These are phyloP conservation scores for Esteya vermicola DNA, from an alignment of 2,329 filamentous ascomycete species.

Conservation along the genomic window DNA sequence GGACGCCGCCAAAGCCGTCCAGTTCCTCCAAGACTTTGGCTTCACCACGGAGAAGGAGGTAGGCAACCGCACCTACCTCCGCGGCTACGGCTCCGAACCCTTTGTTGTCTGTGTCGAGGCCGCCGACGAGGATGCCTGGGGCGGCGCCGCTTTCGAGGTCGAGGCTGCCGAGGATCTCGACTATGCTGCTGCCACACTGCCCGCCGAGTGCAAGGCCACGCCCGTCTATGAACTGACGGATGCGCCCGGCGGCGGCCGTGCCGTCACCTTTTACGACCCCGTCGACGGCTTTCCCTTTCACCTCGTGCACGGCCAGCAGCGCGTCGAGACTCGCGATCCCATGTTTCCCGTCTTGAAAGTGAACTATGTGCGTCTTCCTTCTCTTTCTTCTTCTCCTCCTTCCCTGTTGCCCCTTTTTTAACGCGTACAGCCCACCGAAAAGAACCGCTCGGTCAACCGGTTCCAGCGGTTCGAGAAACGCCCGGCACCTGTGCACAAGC, in stretches of 20 bases:
- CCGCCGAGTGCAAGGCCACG: slow-evolving; percentile 30
- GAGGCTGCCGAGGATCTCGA: slow-evolving; percentile 40
- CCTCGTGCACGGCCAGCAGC: slow-evolving; percentile 38
- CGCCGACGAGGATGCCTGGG: slow-evolving; percentile 33
- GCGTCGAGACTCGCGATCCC: slow-evolving; percentile 23
- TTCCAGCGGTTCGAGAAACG: slow-evolving; percentile 36
- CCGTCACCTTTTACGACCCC: slow-evolving; percentile 36
- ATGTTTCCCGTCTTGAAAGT: slow-evolving; percentile 26
- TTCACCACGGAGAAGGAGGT: slow-evolving; percentile 23
- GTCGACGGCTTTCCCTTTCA: slow-evolving; percentile 44
- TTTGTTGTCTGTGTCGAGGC: slow-evolving; percentile 41
- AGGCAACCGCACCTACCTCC: slow-evolving; percentile 38
- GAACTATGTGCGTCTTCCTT: slow-evolving; percentile 23
- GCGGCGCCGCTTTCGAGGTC: slow-evolving; percentile 43
- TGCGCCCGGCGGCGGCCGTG: slow-evolving; percentile 38
- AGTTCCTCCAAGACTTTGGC: slow-evolving; percentile 34
- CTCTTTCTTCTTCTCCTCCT: neutral
- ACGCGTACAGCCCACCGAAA: slow-evolving; percentile 28
- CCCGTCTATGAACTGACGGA: slow-evolving; percentile 32
- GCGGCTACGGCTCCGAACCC: slow-evolving; percentile 46
- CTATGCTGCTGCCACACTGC: slow-evolving; percentile 30
- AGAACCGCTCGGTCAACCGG: slow-evolving; percentile 32
- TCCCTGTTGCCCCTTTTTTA: neutral
- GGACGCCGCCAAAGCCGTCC: slow-evolving; percentile 24
- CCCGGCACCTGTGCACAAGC: slow-evolving; percentile 28